Base-by-base conservation (phyloP, 73 alveolate species). In the Paramecium pentaurelia region DNA sequence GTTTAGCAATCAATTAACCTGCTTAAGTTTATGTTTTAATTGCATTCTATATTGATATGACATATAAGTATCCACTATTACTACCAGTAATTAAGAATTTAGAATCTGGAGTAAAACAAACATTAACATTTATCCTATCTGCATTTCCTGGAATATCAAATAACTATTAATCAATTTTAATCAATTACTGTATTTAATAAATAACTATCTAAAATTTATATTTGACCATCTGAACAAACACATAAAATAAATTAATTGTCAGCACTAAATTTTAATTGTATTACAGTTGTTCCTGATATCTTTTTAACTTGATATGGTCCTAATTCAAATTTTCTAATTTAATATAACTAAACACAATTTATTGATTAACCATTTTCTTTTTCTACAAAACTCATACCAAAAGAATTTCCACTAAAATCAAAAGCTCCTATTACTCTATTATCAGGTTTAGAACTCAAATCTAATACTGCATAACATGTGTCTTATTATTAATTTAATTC, bases 61-160 rank as follows among this genome's bases (percentile, higher is more conserved):
- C 5, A 64, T 64, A 64, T 27, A 64, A 12, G 28, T 14, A 4
- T 64, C 84, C 84, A 32, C 51, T 32, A 28, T 64, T 32, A 14
- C 51, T 64, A 11, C 51, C 42, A 64, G 51, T 64, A 8, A 64
- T 28, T 5, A 64, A 34, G 30, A 64, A 64, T 64, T 64, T 32
- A 32, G 84, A 64, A 64, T 64, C 47, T 64, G 84, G 84, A 34
- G 84, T 64, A n/a, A 64, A 64, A 64, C 84, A 32, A 64, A 64
- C 84, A 64, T 18, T 34, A 36, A 64, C 32, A 54, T 54, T 54
- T n/a, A 18, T 28, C 1, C 84, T 64, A 14, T 64, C 84, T 1
- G 51, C 51, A 64, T 64, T 64, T 11, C 51, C 51, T 64, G 42
- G 84, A 12, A 64, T 64, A 5, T 64, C 84, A 64, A 28, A 64